These are phyloP conservation scores for Ophiosphaerella herpotricha DNA, from an alignment of 2,329 filamentous ascomycete species.

Conservation along the genomic window DNA sequence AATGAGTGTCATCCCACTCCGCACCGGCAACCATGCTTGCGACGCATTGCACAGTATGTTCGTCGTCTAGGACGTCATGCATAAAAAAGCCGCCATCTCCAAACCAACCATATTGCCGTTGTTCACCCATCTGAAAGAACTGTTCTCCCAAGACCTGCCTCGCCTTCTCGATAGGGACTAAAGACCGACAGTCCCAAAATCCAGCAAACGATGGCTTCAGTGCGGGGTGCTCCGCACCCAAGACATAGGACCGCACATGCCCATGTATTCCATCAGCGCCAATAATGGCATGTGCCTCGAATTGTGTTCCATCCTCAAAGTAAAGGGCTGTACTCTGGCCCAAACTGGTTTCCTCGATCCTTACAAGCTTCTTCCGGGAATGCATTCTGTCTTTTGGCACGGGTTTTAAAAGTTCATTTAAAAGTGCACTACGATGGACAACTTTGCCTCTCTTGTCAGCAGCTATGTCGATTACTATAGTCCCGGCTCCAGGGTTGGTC, in stretches of 20 bases:
- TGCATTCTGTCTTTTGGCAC: conserved; percentile 5
- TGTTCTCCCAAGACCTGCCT: no score
- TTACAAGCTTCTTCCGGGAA: conserved; percentile 7
- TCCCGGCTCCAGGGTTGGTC: neutral
- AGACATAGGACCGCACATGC: conserved; percentile 9
- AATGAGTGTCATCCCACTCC: neutral
- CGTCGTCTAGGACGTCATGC: conserved; percentile 12
- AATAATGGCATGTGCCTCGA: conserved; percentile 30
- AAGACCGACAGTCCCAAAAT: neutral
- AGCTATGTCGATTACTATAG: conserved; percentile 8
- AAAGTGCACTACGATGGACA: conserved; percentile 14
- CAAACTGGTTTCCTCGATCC: conserved; percentile 21
- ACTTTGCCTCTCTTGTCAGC: conserved; percentile 13
- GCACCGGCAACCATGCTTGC: no score
- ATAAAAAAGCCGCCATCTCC: conserved; percentile 18
- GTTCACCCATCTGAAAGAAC: neutral
- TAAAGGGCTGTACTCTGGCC: conserved; percentile 22
- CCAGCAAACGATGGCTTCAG: conserved; percentile 1
- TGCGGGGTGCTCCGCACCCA: conserved; percentile 13
- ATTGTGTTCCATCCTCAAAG: conserved; percentile 50
- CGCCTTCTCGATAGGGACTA: no score
- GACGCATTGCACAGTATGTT: conserved; percentile 15
- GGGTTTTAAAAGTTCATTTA: conserved; percentile 11
- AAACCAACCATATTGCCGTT: conserved; percentile 17
- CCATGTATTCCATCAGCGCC: conserved; percentile 32